A percentile compares a stretch with the other conserved stretches of the same genome.
These are phyloP conservation scores for Davidsoniella neocaledoniae DNA, from an alignment of 2,329 filamentous ascomycete species.

Conservation along the genomic window DNA sequence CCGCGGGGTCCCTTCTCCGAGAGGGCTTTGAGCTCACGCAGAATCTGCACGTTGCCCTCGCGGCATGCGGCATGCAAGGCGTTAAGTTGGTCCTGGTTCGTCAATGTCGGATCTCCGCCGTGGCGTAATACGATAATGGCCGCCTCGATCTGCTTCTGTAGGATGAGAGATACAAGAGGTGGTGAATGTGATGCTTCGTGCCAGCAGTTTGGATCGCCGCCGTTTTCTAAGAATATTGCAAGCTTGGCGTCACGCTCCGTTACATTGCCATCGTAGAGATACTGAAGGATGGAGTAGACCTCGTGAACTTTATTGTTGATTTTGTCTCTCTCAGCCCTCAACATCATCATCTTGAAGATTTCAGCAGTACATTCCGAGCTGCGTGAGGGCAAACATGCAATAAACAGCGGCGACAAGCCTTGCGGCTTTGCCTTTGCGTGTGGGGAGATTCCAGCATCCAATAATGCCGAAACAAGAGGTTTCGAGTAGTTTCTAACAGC, in stretches of 20 bases:
- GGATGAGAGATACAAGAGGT: constrained; percentile 13
- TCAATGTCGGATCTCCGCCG: constrained; percentile 11
- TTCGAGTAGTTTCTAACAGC: too few species aligned
- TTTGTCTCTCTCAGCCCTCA: background rate
- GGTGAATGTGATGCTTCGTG: background rate
- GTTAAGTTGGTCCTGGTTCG: constrained; percentile 9
- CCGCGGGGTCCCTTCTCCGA: constrained; percentile 2
- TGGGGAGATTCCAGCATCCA: too few species aligned
- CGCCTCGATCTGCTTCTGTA: constrained; percentile 10
- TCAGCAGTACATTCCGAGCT: background rate
- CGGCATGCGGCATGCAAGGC: constrained; percentile 8
- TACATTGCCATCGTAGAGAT: constrained; percentile 1
- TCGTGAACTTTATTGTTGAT: background rate
- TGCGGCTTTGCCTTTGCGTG: too few species aligned
- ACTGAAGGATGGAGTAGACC: constrained; percentile 2
- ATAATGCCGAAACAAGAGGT: too few species aligned
- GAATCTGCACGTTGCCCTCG: background rate
- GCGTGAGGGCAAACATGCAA: background rate
- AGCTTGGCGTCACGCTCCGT: constrained; percentile 2
- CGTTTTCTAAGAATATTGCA: background rate
- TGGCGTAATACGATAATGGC: constrained; percentile 8
- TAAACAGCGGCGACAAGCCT: background rate
- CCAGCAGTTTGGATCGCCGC: constrained; percentile 1
- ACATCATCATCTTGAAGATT: background rate
- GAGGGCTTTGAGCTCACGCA: background rate